Percentiles rank a stretch among this genome's conserved stretches.
Conservation (phyloP, 163 green algal genomes). For the Chloromonas sp. region DNA sequence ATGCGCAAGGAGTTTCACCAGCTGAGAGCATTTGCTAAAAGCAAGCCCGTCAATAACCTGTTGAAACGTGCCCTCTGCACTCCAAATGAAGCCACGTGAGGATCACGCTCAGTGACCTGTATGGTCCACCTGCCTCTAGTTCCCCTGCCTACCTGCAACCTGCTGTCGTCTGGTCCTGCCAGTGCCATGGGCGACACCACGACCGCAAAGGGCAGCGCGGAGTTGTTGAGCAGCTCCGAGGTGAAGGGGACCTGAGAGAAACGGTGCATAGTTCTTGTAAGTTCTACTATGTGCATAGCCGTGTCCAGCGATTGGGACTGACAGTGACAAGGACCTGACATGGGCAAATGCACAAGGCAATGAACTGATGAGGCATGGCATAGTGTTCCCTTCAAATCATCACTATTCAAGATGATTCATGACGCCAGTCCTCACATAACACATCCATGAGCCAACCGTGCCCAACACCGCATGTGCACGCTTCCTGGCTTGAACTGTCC, state of each 20-base stretch:
- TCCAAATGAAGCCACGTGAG: too few species aligned
- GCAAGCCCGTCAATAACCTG: too few species aligned
- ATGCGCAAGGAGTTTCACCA: too few species aligned
- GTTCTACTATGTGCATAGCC: too few species aligned
- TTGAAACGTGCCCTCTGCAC: too few species aligned
- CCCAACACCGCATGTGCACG: too few species aligned
- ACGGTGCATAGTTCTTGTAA: too few species aligned
- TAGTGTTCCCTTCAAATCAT: neutral
- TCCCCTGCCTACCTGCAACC: neutral
- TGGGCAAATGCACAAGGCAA: neutral
- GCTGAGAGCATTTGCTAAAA: too few species aligned
- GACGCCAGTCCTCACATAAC: neutral
- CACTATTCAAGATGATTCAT: neutral
- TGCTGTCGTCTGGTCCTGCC: constrained; percentile 52
- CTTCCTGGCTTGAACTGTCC: neutral
- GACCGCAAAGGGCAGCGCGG: constrained; percentile 74
- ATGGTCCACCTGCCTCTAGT: too few species aligned
- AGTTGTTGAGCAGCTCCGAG: constrained; percentile 57
- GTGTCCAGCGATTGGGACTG: neutral
- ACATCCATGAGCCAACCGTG: neutral
- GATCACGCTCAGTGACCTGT: too few species aligned
- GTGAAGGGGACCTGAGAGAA: constrained; percentile 50
- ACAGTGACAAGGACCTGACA: neutral
- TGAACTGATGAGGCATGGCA: neutral
- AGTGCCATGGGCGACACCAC: constrained; percentile 77